These are phyloP conservation scores for Epicoccum nigrum DNA, from an alignment of 2,329 filamentous ascomycete genomes.

Conservation along the genomic window DNA sequence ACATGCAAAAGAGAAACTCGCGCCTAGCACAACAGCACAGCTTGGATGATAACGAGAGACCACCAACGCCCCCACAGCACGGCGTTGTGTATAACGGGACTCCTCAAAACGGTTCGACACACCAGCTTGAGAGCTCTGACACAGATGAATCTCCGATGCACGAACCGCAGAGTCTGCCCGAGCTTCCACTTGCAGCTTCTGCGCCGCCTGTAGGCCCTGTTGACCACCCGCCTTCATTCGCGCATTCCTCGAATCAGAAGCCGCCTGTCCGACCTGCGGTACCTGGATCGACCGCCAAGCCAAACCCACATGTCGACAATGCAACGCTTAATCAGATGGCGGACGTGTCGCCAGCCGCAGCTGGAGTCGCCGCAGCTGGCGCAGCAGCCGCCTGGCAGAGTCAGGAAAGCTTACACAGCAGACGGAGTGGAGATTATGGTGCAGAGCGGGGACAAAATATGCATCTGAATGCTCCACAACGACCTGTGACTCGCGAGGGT, in stretches of 20 bases:
- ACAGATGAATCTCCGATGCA: slow-evolving; percentile 37
- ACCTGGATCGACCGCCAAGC: slow-evolving; percentile 73
- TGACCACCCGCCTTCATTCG: slow-evolving; percentile 76
- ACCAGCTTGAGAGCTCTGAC: slow-evolving; percentile 39
- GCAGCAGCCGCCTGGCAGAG: slow-evolving; percentile 50
- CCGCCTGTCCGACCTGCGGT: slow-evolving; percentile 74
- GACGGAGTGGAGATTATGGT: slow-evolving; percentile 42
- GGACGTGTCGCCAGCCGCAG: slow-evolving; percentile 63
- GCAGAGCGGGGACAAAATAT: slow-evolving; percentile 28
- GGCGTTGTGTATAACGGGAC: slow-evolving; percentile 27
- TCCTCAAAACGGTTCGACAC: slow-evolving; percentile 25
- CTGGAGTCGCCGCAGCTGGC: slow-evolving; percentile 46
- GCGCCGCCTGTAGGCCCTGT: slow-evolving; percentile 73
- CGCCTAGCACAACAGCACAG: slow-evolving; percentile 47
- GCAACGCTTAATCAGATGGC: slow-evolving; percentile 81
- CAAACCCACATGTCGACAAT: slow-evolving; percentile 82
- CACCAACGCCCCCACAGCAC: slow-evolving; percentile 53
- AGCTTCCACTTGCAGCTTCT: slow-evolving; percentile 44
- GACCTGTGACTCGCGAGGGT: slow-evolving; percentile 63
- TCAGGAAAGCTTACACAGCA: slow-evolving; percentile 38
- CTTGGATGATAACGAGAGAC: slow-evolving; percentile 36
- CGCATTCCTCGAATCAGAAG: slow-evolving; percentile 73
- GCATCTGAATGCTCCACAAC: slow-evolving; percentile 53
- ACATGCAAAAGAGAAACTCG: slow-evolving; percentile 49
- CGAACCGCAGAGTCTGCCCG: slow-evolving; percentile 37